These are phyloP conservation scores for Lactarius trivialis DNA, from an alignment of 768 basidiomycete genomes.

Conservation along the genomic window DNA sequence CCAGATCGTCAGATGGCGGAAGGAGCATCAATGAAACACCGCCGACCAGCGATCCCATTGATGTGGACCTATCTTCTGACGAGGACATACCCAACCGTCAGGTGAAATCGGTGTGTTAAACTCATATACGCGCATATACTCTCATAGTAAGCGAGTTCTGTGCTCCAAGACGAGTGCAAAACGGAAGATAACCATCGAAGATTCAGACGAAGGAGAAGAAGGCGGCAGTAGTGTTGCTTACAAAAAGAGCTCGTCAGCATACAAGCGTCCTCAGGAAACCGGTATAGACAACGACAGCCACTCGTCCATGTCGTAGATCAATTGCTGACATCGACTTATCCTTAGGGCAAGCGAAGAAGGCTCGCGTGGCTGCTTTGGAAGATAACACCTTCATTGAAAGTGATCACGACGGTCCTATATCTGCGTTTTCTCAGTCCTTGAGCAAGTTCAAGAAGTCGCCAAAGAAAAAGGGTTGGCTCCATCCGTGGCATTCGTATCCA, in stretches of 20 bases:
- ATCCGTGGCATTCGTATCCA: not conserved
- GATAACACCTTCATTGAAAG: constrained; percentile 29
- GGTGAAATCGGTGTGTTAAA: constrained; percentile 7
- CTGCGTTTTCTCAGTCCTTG: constrained; percentile 52
- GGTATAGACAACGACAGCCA: not conserved
- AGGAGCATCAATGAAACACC: constrained; percentile 53
- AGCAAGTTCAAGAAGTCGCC: constrained; percentile 63
- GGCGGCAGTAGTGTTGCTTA: constrained; percentile 1
- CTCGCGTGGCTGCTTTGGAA: constrained; percentile 43
- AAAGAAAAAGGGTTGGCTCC: constrained; percentile 41
- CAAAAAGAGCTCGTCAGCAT: constrained; percentile 21
- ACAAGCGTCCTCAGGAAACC: constrained; percentile 14
- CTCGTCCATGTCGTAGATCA: not conserved
- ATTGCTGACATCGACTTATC: constrained; percentile 1
- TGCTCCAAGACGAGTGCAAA: constrained; percentile 33
- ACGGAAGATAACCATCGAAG: constrained; percentile 61
- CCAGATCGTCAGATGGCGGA: constrained; percentile 42
- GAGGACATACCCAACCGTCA: constrained; percentile 35
- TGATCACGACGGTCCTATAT: constrained; percentile 33
- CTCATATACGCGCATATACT: not conserved
- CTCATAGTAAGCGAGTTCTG: not conserved
- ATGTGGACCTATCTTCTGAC: constrained; percentile 62
- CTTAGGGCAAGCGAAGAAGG: constrained; percentile 52
- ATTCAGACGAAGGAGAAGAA: constrained; percentile 60
- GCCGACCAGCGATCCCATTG: constrained; percentile 71